Evolutionary conservation across 2,329 filamentous ascomycete genomes (phyloP).

Genomic region (Ophiostoma quercus): DNA sequence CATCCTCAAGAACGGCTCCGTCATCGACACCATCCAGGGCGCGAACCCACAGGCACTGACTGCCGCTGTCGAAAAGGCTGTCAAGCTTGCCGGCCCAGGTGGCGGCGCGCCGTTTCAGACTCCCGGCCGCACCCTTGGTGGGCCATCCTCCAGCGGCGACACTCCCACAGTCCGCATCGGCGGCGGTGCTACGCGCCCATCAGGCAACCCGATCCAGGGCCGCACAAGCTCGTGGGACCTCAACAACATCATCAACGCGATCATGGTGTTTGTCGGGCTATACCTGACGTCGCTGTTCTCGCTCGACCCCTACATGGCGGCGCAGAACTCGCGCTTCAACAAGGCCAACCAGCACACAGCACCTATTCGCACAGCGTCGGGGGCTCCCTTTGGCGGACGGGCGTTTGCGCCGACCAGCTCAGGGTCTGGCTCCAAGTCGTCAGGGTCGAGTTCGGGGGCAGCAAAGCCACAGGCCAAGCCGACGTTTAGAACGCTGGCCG

Average conservation of each 20-base stretch:
- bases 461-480: constrained; percentile 31
- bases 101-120: constrained; percentile 47
- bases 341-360: constrained; percentile 44
- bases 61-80: constrained; percentile 66
- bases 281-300: constrained; percentile 56
- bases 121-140: constrained; percentile 53
- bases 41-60: constrained; percentile 73
- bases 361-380: constrained; percentile 13
- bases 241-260: constrained; percentile 43
- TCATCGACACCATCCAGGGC: constrained; percentile 72
- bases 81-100: constrained; percentile 46
- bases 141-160: constrained; percentile 23
- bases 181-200: constrained; percentile 19
- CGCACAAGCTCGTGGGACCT: constrained; percentile 34
- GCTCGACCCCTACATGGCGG: constrained; percentile 58
- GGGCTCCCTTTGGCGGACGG: constrained; percentile 19
- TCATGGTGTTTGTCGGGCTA: constrained; percentile 54
- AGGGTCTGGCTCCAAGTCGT: constrained; percentile 11
- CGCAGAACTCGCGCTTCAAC: constrained; percentile 57
- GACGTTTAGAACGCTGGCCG: constrained; percentile 50
- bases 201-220: constrained; percentile 20
- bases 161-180: constrained; percentile 20
- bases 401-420: constrained; percentile 12
- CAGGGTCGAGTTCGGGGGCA: constrained; percentile 6
- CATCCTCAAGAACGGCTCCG: constrained; percentile 71